Evolutionary conservation across 352 stramenopile genomes (phyloP), one percentile per base, ranked within the genome.

Genomic region (Globisporangium paroecandrum): DNA sequence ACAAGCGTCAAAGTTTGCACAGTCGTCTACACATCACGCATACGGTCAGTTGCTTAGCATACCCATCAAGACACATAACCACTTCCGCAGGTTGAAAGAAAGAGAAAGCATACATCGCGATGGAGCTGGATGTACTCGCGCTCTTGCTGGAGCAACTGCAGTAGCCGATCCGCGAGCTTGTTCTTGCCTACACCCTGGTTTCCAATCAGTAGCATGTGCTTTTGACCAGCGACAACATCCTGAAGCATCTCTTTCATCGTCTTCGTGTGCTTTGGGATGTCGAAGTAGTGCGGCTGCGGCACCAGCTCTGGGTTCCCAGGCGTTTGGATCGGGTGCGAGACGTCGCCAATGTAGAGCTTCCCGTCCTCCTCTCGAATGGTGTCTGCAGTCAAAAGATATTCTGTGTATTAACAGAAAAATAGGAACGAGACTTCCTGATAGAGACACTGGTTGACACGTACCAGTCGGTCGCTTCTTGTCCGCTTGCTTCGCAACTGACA

Each of bases 51-150:
- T 32, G 29, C 6, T 63, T 15, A 54, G 36, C 32, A 3, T 18
- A 12, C 22, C 1, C 49, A 25, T 22, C 20, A 49, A 22, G 15
- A 22, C 18, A 22, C 18, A 49, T n/a, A 22, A n/a, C 6, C 43
- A 49, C 43, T 22, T 49, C 22, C 6, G 18, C 43, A 22, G 15
- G 15, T 57, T n/a, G 4, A 20, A 15, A 53, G 12, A 36, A 29
- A 41, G 9, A 69, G 57, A 12, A 62, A 38, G 79, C 83, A n/a
- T 77, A 93, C 85, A 65, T 99, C 96, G 64, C 97, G 83, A 72
- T 99, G 97, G 1, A 99, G 89, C 70, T 99, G 97, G 65, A 98
- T 94, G 75, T 99, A 99, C 81, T 99, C 96, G 64, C 96, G 83
- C 66, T 99, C 96, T 65, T 92, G 93, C 58, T 97, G 71, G 15